phyloP scores from a whole-genome alignment of 768 basidiomycete species.

The Ramaria rubella region DNA sequence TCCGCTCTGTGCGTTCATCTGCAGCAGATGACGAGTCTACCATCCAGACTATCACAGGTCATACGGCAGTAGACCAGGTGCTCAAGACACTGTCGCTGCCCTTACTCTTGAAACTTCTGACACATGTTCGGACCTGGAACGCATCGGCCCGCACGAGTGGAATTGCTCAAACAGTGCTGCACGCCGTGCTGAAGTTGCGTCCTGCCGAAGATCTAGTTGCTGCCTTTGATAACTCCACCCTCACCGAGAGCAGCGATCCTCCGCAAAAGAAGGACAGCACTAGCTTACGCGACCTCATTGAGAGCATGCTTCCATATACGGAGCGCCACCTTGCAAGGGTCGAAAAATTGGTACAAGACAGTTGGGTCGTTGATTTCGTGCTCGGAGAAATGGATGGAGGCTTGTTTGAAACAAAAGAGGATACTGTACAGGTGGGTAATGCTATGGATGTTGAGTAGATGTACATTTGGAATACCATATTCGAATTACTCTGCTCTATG shows the following conservation, averaged over 20 bases:
- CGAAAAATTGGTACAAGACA: constrained; percentile 87
- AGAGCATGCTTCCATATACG: constrained; percentile 88
- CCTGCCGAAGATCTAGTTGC: constrained; percentile 65
- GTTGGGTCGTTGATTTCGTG: constrained; percentile 89
- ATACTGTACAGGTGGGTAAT: constrained; percentile 37
- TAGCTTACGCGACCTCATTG: constrained; percentile 67
- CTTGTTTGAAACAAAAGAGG: constrained; percentile 45
- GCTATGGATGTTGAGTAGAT: constrained; percentile 35
- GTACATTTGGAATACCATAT: not conserved
- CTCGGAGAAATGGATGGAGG: constrained; percentile 84
- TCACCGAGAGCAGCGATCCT: constrained; percentile 21
- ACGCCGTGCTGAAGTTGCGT: constrained; percentile 73
- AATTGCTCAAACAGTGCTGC: constrained; percentile 79
- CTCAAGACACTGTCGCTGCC: constrained; percentile 60
- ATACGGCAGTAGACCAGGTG: constrained; percentile 71
- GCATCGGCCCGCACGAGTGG: constrained; percentile 82
- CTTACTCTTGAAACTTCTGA: constrained; percentile 76
- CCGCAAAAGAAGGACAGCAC: constrained; percentile 20
- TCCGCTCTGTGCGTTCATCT: constrained; percentile 51
- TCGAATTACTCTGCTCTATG: no score
- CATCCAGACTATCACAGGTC: constrained; percentile 54
- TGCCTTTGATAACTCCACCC: constrained; percentile 42
- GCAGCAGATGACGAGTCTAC: constrained; percentile 20
- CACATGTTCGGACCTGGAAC: constrained; percentile 89
- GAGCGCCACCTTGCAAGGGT: constrained; percentile 84